Percentiles rank a stretch among this genome's conserved stretches.
These are phyloP conservation scores for Ceraceosorus guamensis DNA, from an alignment of 1,284 basidiomycete genomes.

Conservation along the genomic window DNA sequence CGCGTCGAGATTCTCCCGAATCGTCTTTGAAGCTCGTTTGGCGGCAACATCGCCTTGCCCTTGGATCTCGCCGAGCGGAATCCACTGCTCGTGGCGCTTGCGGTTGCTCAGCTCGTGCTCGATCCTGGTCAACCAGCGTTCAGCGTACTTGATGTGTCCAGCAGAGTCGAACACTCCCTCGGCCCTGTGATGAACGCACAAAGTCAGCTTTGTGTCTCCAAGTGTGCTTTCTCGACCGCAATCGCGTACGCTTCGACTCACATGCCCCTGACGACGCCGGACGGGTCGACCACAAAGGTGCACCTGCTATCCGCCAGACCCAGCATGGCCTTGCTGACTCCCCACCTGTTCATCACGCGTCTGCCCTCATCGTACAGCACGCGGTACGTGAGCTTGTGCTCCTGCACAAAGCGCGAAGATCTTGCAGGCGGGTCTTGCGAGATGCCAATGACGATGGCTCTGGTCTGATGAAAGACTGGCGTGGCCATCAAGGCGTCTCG, in stretches of 20 bases:
- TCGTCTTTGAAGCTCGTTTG: too few relatives aligned
- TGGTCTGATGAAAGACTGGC: conserved; percentile 34
- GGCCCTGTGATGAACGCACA: neutral
- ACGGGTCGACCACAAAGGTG: conserved; percentile 38
- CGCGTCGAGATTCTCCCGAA: too few relatives aligned
- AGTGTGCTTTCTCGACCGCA: too few relatives aligned
- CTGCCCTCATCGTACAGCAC: conserved; percentile 29
- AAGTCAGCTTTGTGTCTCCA: too few relatives aligned
- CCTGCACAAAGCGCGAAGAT: conserved; percentile 26
- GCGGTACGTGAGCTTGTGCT: conserved; percentile 26
- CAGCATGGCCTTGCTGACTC: conserved; percentile 20
- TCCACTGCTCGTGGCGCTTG: conserved; percentile 7
- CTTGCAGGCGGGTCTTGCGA: conserved; percentile 26
- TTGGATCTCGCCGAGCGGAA: too few relatives aligned
- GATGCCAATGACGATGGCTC: conserved; percentile 40
- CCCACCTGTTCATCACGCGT: conserved; percentile 24
- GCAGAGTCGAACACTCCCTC: conserved; percentile 30
- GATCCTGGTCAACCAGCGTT: conserved; percentile 33
- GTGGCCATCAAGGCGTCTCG: conserved; percentile 29
- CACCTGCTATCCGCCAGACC: conserved; percentile 28
- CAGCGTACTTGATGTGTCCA: conserved; percentile 32
- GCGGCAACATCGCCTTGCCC: too few relatives aligned
- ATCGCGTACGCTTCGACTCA: too few relatives aligned
- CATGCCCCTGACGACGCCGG: conserved; percentile 32
- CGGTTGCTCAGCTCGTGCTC: conserved; percentile 30